Percentiles rank a stretch among this genome's conserved stretches.
phyloP scores from a whole-genome alignment of 2,329 filamentous ascomycete genomes.

The Annulohypoxylon truncatum region DNA sequence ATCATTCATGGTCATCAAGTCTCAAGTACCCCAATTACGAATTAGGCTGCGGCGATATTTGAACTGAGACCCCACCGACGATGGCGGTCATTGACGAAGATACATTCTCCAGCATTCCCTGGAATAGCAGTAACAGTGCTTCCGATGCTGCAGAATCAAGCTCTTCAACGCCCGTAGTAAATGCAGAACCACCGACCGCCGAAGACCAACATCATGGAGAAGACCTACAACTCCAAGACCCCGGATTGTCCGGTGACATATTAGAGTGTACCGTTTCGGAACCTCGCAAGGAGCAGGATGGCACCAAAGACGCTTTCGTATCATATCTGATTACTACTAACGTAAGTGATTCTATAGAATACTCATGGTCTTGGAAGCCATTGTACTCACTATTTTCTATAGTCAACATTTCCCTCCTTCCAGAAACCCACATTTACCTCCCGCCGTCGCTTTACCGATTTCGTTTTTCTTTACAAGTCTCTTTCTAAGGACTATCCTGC shows the following conservation, averaged over 20 bases:
- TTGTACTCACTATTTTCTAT: slow-evolving; percentile 62
- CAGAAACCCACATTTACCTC: slow-evolving; percentile 82
- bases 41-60: slow-evolving; percentile 17
- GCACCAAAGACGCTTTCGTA: slow-evolving; percentile 95
- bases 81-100: slow-evolving; percentile 67
- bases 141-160: slow-evolving; percentile 47
- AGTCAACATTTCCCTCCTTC: slow-evolving; percentile 96
- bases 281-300: slow-evolving; percentile 94
- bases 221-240: slow-evolving; percentile 59
- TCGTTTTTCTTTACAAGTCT: slow-evolving; percentile 94
- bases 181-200: slow-evolving; percentile 45
- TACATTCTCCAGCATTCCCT: slow-evolving; percentile 85
- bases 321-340: slow-evolving; percentile 94
- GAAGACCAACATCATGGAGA: slow-evolving; percentile 57
- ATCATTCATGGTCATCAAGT: slow-evolving; percentile 4
- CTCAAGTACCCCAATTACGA: background rate
- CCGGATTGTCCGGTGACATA: slow-evolving; percentile 75
- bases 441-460: slow-evolving; percentile 95
- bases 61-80: slow-evolving; percentile 31
- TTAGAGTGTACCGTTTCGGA: slow-evolving; percentile 86
- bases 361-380: background rate
- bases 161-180: slow-evolving; percentile 42
- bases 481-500: slow-evolving; percentile 89
- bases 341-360: slow-evolving; percentile 60
- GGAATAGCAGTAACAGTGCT: slow-evolving; percentile 73